A percentile compares a stretch with the other conserved stretches of the same genome.
Evolutionary conservation across 2,329 filamentous ascomycete genomes (phyloP).

Genomic region (Fusarium duplospermum): DNA sequence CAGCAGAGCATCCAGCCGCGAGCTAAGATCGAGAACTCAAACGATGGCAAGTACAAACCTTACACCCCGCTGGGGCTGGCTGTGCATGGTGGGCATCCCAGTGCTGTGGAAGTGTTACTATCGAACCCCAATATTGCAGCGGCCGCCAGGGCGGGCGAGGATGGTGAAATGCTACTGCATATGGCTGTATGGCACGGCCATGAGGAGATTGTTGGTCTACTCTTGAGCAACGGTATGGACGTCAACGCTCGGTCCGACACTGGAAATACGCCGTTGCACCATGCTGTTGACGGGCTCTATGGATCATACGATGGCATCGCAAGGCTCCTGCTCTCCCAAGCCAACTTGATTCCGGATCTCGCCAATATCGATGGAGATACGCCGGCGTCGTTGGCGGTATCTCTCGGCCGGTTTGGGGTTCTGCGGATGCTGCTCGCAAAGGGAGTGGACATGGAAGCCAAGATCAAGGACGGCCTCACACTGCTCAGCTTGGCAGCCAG

Average conservation of each 20-base stretch:
- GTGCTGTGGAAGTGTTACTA: background rate
- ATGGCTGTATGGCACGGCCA: background rate
- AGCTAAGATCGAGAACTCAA: background rate
- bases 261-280: background rate
- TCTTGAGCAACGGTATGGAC: background rate
- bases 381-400: background rate
- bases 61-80: background rate
- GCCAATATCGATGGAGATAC: background rate
- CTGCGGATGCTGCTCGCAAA: background rate
- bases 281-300: background rate
- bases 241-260: background rate
- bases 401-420: background rate
- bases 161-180: background rate
- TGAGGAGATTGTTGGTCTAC: background rate
- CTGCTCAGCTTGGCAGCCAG: background rate
- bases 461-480: background rate
- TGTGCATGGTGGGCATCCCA: background rate
- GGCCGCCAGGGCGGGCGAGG: background rate
- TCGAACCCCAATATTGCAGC: background rate
- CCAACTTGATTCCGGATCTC: background rate
- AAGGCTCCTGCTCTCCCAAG: background rate
- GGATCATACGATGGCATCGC: background rate
- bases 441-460: background rate
- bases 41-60: background rate
- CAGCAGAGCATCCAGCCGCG: background rate